Conservation (phyloP, 495 filamentous ascomycete genomes). For the Hypoxylon crocopeplum region DNA sequence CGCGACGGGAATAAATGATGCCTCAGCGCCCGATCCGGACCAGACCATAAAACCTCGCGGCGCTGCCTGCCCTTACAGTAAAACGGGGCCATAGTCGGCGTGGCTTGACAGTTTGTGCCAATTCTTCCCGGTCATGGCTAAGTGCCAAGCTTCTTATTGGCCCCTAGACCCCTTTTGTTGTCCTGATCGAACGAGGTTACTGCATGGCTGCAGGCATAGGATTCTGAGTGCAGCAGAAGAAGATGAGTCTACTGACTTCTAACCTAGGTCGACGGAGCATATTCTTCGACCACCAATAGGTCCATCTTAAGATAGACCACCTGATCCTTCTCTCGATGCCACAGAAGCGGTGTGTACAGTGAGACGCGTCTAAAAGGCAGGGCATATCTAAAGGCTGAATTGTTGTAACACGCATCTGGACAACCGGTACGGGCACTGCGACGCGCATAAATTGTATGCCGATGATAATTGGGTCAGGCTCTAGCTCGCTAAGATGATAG, state of each 20-base stretch:
- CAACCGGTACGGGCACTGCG: background rate
- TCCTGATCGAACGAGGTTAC: slow-evolving; percentile 1
- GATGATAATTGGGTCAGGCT: slow-evolving; percentile 6
- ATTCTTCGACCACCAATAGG: no score
- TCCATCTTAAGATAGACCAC: background rate
- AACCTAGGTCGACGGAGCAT: no score
- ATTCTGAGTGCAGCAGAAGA: background rate
- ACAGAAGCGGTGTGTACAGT: no score
- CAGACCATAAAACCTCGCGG: background rate
- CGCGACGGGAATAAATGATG: background rate
- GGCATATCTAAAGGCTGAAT: no score
- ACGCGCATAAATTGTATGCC: background rate
- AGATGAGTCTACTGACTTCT: background rate
- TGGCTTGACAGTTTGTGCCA: background rate
- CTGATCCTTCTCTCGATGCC: no score
- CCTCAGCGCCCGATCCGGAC: background rate
- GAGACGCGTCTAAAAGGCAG: no score
- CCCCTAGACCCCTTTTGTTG: background rate
- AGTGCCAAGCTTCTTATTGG: background rate
- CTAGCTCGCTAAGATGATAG: background rate
- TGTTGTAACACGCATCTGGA: slow-evolving; percentile 7
- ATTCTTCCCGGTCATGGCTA: background rate
- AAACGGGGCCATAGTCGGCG: background rate
- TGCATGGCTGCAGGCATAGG: background rate
- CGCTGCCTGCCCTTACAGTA: background rate